Evolutionary conservation across 2,329 filamentous ascomycete genomes (phyloP), one percentile per base, ranked within the genome.

Genomic region (Pezicula rhizophila): DNA sequence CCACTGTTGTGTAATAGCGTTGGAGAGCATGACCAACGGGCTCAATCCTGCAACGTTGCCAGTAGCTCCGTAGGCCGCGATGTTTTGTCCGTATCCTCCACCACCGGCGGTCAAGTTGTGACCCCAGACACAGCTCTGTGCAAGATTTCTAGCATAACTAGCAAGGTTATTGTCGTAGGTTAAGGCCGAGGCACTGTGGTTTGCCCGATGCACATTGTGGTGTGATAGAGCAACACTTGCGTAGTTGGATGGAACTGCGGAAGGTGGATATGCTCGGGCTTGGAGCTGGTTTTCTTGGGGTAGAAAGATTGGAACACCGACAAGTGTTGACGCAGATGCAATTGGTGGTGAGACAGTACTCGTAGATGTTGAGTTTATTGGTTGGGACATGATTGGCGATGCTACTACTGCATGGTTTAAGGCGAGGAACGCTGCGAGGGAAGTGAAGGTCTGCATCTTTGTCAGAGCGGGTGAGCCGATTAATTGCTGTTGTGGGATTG

Each of bases 201-300:
- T 92, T 63, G 74, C 66, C 53, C 91, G 89, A 70, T 92, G 87
- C 44, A 85, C 63, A 72, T 96, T 95, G 82, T 96, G 91, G 64
- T 87, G 80, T 59, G 83, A 74, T 43, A 93, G 61, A 42, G 77
- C 75, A 12, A 68, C 64, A 48, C 65, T 65, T 47, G 67, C 55
- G 54, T 68, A 67, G 23, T 52, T 51, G 46, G 51, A 17, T 28
- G 31, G 45, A 12, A 12, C 28, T 17, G 18, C 12, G 23, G 3
- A 43, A 20, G 12, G 52, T 34, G 28, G 28, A 31, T 31, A 31
- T 31, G 28, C 28, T 31, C 28, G 28, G 28, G 28, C 8, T 31
- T 12, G 28, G 28, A 31, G 28, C 28, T 31, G 8, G 8, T 12
- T 31, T 31, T 3, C 11, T 31, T 10, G 28, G 5, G 8, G 8